phyloP scores from a whole-genome alignment of 441 rosid species.

The Arabidopsis hybrid region DNA sequence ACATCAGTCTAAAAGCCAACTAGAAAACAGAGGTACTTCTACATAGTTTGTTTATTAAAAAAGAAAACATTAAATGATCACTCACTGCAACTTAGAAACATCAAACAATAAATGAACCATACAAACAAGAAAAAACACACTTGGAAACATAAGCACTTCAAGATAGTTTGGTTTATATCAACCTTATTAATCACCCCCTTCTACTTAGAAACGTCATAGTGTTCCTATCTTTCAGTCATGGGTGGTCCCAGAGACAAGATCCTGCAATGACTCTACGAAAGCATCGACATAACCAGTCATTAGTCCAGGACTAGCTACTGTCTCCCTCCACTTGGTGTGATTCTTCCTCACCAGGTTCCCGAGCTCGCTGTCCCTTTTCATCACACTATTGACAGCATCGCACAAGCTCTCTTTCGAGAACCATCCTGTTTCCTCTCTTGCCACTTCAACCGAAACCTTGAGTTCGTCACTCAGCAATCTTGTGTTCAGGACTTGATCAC shows the following conservation, averaged over 20 bases:
- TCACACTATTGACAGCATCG: constrained; percentile 45
- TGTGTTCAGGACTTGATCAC: constrained; percentile 40
- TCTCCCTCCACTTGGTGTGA: constrained; percentile 39
- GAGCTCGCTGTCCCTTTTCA: constrained; percentile 42
- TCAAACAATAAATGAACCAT: constrained; percentile 22
- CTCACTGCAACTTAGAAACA: too few relatives aligned
- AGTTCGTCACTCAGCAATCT: constrained; percentile 44
- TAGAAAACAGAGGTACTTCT: too few relatives aligned
- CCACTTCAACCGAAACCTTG: constrained; percentile 45
- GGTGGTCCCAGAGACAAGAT: constrained; percentile 14
- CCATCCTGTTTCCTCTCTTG: constrained; percentile 41
- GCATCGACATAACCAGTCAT: constrained; percentile 44
- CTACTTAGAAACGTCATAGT: not conserved
- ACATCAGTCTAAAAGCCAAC: too few relatives aligned
- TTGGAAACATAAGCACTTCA: not conserved
- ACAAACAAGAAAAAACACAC: not conserved
- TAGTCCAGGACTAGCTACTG: constrained; percentile 31
- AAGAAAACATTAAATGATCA: too few relatives aligned
- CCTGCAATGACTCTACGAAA: constrained; percentile 42
- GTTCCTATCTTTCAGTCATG: not conserved
- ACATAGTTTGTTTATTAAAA: too few relatives aligned
- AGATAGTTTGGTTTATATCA: not conserved
- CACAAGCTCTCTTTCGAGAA: constrained; percentile 46
- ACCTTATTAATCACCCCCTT: not conserved
- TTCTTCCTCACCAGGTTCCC: constrained; percentile 44